phyloP scores from a whole-genome alignment of 768 basidiomycete genomes.

The Arthromyces matolae region DNA sequence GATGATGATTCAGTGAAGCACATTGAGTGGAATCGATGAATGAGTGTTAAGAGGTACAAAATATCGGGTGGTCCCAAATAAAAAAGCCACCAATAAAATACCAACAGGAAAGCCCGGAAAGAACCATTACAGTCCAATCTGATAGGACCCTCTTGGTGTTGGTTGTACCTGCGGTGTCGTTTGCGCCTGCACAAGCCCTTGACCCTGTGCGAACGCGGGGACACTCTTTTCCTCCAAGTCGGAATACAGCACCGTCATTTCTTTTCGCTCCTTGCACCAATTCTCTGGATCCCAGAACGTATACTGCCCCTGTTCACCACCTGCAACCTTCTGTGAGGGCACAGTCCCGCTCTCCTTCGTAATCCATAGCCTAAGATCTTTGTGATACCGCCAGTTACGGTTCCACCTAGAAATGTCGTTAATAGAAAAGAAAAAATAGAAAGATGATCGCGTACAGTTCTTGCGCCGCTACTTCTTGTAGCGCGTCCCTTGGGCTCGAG shows the following conservation, averaged over 20 bases:
- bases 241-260: conserved; percentile 70
- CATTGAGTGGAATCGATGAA: not conserved
- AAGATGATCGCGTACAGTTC: conserved; percentile 70
- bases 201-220: conserved; percentile 56
- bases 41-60: conserved; percentile 17
- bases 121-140: conserved; percentile 50
- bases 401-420: conserved; percentile 56
- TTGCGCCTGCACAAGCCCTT: conserved; percentile 42
- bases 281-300: conserved; percentile 86
- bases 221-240: conserved; percentile 72
- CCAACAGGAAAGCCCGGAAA: conserved; percentile 24
- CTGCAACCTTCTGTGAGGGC: conserved; percentile 71
- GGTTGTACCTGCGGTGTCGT: conserved; percentile 34
- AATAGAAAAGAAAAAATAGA: conserved; percentile 5
- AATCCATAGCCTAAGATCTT: conserved; percentile 79
- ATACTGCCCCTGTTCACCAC: conserved; percentile 85
- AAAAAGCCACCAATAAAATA: conserved; percentile 11
- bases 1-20: conserved; percentile 7
- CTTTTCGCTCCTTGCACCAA: conserved; percentile 74
- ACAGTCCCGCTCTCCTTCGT: conserved; percentile 84
- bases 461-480: conserved; percentile 93
- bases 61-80: conserved; percentile 12
- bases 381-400: conserved; percentile 96
- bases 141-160: conserved; percentile 42
- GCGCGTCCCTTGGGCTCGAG: conserved; percentile 82